A percentile compares a stretch with the other conserved stretches of the same genome.
phyloP scores from a whole-genome alignment of 768 basidiomycete genomes.

The Pholiota conissans region DNA sequence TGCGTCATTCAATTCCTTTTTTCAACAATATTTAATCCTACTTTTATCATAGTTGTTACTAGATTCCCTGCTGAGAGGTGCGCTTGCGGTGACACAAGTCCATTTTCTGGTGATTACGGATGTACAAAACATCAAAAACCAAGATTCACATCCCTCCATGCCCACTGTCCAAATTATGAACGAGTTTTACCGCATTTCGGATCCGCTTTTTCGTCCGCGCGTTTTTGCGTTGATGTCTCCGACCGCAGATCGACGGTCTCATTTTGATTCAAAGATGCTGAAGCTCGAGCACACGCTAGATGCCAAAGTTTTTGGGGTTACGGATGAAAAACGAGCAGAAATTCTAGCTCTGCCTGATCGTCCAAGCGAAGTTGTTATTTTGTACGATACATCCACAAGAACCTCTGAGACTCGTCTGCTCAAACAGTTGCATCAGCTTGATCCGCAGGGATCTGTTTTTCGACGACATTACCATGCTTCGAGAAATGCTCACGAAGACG shows the following conservation, averaged over 20 bases:
- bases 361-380: constrained; percentile 53
- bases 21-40: not conserved
- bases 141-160: constrained; percentile 33
- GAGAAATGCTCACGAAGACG: constrained; percentile 44
- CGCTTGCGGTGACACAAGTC: constrained; percentile 42
- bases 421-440: constrained; percentile 46
- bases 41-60: constrained; percentile 45
- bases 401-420: constrained; percentile 41
- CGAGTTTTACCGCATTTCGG: constrained; percentile 41
- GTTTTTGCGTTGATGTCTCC: constrained; percentile 40
- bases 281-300: constrained; percentile 40
- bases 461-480: constrained; percentile 47
- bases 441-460: constrained; percentile 38
- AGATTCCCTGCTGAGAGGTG: constrained; percentile 34
- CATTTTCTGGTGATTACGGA: constrained; percentile 45
- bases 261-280: constrained; percentile 33
- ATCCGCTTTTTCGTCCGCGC: constrained; percentile 37
- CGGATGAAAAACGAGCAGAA: constrained; percentile 29
- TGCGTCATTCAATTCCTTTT: constrained; percentile 20
- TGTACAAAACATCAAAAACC: constrained; percentile 35
- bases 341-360: constrained; percentile 34
- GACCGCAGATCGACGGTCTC: constrained; percentile 22
- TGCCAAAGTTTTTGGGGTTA: constrained; percentile 37
- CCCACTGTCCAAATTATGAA: constrained; percentile 45
- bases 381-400: constrained; percentile 44